Percentiles rank a stretch among this genome's conserved stretches.
These are phyloP conservation scores for Vaccinium macrocarpon DNA, from an alignment of 148 eudicot species.

Conservation along the genomic window DNA sequence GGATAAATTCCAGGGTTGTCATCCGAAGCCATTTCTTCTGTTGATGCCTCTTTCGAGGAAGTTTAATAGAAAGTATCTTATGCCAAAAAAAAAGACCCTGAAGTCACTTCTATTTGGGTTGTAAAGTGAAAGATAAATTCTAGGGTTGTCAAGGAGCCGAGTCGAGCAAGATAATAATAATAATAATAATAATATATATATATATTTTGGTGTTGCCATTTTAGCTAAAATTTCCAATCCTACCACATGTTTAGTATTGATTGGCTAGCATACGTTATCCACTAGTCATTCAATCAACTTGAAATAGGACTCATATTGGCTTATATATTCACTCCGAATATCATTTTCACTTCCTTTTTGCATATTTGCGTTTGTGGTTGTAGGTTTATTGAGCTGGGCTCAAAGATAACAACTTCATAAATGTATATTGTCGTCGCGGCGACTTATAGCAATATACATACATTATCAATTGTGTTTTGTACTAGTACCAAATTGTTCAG, in stretches of 20 bases:
- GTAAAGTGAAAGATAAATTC: neutral
- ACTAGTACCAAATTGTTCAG: neutral
- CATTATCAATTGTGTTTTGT: neutral
- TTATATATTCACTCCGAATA: neutral
- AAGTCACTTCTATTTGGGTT: neutral
- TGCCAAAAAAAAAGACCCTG: too few species aligned
- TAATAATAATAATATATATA: too few species aligned
- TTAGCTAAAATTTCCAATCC: neutral
- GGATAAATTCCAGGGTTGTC: neutral
- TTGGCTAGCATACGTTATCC: neutral
- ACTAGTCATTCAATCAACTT: neutral
- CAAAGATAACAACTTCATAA: neutral
- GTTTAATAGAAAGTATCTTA: too few species aligned
- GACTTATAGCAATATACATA: neutral
- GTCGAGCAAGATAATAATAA: neutral
- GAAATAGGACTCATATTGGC: neutral
- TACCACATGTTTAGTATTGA: neutral
- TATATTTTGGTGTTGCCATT: neutral
- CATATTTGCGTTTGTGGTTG: neutral
- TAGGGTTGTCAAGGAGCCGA: neutral
- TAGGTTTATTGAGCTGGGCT: neutral
- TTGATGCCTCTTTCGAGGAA: too few species aligned
- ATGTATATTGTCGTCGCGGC: neutral
- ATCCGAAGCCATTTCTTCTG: too few species aligned
- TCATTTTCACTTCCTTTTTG: neutral